Evolutionary conservation across 805 yeast genomes (phyloP).

Genomic region (Suhomyces prunicola): DNA sequence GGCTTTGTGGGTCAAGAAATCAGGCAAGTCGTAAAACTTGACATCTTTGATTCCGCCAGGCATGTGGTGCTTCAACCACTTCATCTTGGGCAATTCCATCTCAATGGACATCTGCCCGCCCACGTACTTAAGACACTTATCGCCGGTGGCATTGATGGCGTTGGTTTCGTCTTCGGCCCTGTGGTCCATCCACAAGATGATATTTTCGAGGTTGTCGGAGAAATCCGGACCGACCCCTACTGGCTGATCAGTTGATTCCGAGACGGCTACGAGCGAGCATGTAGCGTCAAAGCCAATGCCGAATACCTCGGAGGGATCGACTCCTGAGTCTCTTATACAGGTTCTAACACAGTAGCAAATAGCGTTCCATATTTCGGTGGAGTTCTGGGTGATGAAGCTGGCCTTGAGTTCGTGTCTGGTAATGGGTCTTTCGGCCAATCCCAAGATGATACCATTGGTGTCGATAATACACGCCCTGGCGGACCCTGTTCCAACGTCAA

Average conservation of each 20-base stretch:
- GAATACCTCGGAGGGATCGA: conserved; percentile 62
- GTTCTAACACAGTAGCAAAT: conserved; percentile 79
- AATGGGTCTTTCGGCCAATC: conserved; percentile 75
- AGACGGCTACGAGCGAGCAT: conserved; percentile 84
- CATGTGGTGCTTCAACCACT: conserved; percentile 89
- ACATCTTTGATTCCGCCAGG: conserved; percentile 55
- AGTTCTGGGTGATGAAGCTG: conserved; percentile 77
- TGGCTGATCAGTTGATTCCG: conserved; percentile 63
- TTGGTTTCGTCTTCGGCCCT: conserved; percentile 82
- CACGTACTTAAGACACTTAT: conserved; percentile 80
- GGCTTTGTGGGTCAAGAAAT: conserved; percentile 86
- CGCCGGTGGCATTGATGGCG: conserved; percentile 75
- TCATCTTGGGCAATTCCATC: conserved; percentile 96
- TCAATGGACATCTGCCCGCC: conserved; percentile 98
- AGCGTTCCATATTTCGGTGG: conserved; percentile 88
- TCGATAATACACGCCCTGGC: conserved; percentile 94
- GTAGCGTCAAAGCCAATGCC: conserved; percentile 98
- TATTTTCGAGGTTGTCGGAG: conserved; percentile 66
- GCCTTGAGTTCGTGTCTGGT: conserved; percentile 73
- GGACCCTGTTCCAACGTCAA: conserved; percentile 97
- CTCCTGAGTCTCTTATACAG: conserved; percentile 69
- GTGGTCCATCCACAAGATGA: conserved; percentile 98
- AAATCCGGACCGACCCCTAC: conserved; percentile 93
- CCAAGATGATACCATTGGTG: conserved; percentile 74
- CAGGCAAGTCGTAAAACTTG: conserved; percentile 90